A percentile compares a stretch with the other conserved stretches of the same genome.
phyloP scores from a whole-genome alignment of 2,329 filamentous ascomycete genomes.

The Diaporthe capsici region DNA sequence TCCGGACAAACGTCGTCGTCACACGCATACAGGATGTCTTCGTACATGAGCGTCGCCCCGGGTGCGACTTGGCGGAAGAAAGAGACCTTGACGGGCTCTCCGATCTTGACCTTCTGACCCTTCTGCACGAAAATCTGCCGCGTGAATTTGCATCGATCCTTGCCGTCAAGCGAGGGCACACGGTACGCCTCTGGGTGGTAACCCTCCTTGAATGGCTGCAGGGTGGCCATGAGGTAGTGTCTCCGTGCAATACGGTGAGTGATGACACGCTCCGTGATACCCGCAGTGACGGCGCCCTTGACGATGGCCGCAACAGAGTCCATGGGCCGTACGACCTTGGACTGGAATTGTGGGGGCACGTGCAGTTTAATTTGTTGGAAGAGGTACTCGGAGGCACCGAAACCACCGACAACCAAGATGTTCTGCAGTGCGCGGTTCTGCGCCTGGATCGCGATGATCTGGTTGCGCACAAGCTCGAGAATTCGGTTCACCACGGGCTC shows the following conservation, averaged over 20 bases:
- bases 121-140: conserved; percentile 99
- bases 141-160: conserved; percentile 98
- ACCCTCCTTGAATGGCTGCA: conserved; percentile 98
- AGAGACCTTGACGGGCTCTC: conserved; percentile 97
- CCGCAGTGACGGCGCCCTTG: conserved; percentile 97
- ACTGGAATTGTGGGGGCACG: conserved; percentile 97
- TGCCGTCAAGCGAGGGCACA: conserved; percentile 95
- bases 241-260: conserved; percentile 97
- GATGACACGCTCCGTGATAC: conserved; percentile 96
- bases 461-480: conserved; percentile 94
- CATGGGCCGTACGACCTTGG: conserved; percentile 98
- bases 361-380: conserved; percentile 99
- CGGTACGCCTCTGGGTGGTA: conserved; percentile 99
- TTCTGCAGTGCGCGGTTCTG: conserved; percentile 96
- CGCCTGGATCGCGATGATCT: conserved; percentile 98
- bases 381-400: conserved; percentile 97
- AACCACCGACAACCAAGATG: conserved; percentile 96
- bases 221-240: conserved; percentile 98
- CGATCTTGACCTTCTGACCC: conserved; percentile 98
- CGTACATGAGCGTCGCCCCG: conserved; percentile 98
- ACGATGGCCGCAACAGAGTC: conserved; percentile 98
- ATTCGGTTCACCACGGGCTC: conserved; percentile 98
- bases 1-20: conserved; percentile 98
- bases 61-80: conserved; percentile 99
- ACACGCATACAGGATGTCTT: conserved; percentile 97